A percentile compares a stretch with the other conserved stretches of the same genome.
Conservation (phyloP, 73 alveolate genomes). For the Paramecium tetraurelia region DNA sequence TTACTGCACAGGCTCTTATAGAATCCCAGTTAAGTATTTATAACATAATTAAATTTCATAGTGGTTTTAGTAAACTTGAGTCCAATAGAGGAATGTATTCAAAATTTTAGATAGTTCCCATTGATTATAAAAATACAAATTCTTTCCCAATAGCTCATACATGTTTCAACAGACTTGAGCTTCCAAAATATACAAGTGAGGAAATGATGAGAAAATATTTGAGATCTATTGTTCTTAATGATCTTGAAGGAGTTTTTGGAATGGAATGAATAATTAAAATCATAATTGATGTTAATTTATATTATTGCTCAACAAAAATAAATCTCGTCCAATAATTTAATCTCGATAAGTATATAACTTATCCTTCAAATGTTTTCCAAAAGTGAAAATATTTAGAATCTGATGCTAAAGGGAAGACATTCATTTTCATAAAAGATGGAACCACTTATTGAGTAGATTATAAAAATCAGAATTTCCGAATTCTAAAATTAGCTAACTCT, state of each 20-base stretch:
- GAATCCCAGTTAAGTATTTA: slow-evolving; percentile 76
- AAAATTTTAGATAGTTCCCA: slow-evolving; percentile 76
- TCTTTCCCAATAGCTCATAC: slow-evolving; percentile 95
- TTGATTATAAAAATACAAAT: slow-evolving; percentile 70
- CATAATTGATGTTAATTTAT: not conserved
- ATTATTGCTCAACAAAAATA: too few species aligned
- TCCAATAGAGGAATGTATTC: slow-evolving; percentile 90
- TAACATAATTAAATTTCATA: not conserved
- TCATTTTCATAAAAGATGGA: too few species aligned
- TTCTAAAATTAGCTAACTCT: too few species aligned
- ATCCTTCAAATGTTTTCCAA: too few species aligned
- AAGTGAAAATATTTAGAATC: too few species aligned
- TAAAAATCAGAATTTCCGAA: too few species aligned
- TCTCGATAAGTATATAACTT: too few species aligned
- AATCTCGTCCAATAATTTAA: too few species aligned
- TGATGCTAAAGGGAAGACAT: too few species aligned
- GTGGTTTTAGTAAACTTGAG: slow-evolving; percentile 74
- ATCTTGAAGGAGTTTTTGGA: slow-evolving; percentile 63
- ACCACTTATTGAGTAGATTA: too few species aligned
- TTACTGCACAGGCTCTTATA: slow-evolving; percentile 93
- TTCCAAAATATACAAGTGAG: slow-evolving; percentile 74
- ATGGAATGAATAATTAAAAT: slow-evolving; percentile 54
- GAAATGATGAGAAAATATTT: slow-evolving; percentile 54
- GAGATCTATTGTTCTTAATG: slow-evolving; percentile 54
- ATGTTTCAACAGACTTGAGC: slow-evolving; percentile 93